Evolutionary conservation across 2,329 filamentous ascomycete species (phyloP).

Genomic region (Chalara sp.): DNA sequence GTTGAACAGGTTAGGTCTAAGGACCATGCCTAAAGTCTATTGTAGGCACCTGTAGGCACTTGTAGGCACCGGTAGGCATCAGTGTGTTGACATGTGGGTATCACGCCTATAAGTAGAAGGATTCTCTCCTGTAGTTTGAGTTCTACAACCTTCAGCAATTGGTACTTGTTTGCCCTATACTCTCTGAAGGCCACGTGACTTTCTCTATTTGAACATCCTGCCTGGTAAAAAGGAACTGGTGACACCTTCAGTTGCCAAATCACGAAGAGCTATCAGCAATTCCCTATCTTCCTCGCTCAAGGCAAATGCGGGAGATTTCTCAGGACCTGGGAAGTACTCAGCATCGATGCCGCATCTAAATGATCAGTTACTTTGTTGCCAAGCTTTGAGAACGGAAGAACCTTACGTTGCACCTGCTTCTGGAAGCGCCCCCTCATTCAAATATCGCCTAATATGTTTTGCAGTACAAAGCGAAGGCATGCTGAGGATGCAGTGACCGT

Average conservation of each 20-base stretch:
- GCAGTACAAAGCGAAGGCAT: slow-evolving; percentile 16
- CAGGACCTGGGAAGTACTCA: slow-evolving; percentile 11
- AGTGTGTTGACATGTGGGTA: too few relatives aligned
- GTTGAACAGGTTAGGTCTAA: too few relatives aligned
- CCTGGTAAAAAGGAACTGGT: neutral
- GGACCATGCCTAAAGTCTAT: too few relatives aligned
- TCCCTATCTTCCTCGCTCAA: slow-evolving; percentile 7
- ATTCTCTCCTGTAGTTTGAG: too few relatives aligned
- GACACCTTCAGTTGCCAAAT: slow-evolving; percentile 1
- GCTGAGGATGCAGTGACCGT: slow-evolving; percentile 19
- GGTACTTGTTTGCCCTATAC: too few relatives aligned
- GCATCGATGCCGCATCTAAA: slow-evolving; percentile 10
- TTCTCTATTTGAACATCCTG: neutral
- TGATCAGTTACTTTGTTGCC: neutral
- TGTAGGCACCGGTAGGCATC: too few relatives aligned
- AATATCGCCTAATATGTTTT: slow-evolving; percentile 16
- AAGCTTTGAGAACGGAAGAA: neutral
- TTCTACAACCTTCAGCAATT: too few relatives aligned
- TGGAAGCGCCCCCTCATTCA: slow-evolving; percentile 17
- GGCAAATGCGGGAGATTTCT: neutral
- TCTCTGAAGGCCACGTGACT: too few relatives aligned
- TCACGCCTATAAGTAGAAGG: too few relatives aligned
- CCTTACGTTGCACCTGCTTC: slow-evolving; percentile 9
- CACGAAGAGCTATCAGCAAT: slow-evolving; percentile 7
- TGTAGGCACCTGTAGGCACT: too few relatives aligned